Conservation (phyloP, 352 stramenopile species). For the Blastocystis sp. region DNA sequence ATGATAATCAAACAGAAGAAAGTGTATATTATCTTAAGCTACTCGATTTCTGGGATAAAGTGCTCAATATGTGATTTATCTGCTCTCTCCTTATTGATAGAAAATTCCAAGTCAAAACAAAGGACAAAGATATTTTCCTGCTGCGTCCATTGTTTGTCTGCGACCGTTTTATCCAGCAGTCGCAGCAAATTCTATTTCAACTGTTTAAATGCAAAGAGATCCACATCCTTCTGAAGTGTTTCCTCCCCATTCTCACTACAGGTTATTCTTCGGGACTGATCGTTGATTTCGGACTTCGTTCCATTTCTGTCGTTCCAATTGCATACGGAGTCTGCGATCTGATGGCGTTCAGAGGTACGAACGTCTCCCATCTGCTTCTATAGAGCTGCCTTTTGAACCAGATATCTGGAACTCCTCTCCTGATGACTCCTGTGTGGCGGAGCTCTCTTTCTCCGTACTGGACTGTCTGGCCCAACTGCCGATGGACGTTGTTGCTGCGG, state of each 20-base stretch:
- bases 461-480: neutral
- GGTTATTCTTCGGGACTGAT: conserved; percentile 7
- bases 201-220: neutral
- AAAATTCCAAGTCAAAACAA: neutral
- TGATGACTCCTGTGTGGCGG: neutral
- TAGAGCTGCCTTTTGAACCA: neutral
- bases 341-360: neutral
- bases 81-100: neutral
- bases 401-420: neutral
- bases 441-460: neutral
- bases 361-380: neutral
- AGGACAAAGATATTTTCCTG: neutral
- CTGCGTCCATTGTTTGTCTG: neutral
- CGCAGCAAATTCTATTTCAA: neutral
- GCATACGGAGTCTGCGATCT: neutral
- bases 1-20: neutral
- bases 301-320: neutral
- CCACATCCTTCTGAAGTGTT: neutral
- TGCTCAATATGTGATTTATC: neutral
- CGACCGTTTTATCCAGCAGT: neutral
- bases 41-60: neutral
- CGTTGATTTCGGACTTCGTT: neutral
- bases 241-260: neutral
- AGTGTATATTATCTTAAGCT: neutral
- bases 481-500: neutral